These are phyloP conservation scores for Sanghuangporus sanghuang DNA, from an alignment of 1,284 basidiomycete species.

Conservation along the genomic window DNA sequence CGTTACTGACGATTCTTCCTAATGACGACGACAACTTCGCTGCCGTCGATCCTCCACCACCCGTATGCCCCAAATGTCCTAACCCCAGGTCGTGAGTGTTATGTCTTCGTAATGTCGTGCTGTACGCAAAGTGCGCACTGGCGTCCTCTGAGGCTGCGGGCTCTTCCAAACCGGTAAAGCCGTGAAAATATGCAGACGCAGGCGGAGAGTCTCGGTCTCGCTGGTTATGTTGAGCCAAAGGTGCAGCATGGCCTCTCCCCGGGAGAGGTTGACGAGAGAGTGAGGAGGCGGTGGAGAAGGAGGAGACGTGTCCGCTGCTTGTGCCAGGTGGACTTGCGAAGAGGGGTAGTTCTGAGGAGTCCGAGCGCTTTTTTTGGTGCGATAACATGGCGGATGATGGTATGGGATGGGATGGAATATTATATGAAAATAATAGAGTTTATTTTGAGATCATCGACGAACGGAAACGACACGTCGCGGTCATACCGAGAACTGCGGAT, in stretches of 20 bases:
- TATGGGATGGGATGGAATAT: too few species aligned
- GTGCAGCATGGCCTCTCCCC: not conserved
- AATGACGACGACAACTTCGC: slow-evolving; percentile 11
- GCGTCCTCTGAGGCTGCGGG: slow-evolving; percentile 58
- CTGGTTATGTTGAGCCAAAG: not conserved
- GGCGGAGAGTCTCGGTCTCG: slow-evolving; percentile 53
- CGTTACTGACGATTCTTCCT: slow-evolving; percentile 7
- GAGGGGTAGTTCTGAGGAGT: slow-evolving; percentile 6
- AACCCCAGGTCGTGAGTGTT: slow-evolving; percentile 21
- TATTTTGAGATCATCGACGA: not conserved
- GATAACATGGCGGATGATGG: slow-evolving; percentile 8
- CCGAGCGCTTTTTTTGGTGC: slow-evolving; percentile 17
- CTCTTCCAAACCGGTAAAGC: slow-evolving; percentile 38
- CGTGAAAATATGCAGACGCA: slow-evolving; percentile 71
- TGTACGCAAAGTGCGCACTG: slow-evolving; percentile 73
- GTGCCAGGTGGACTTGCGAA: not conserved
- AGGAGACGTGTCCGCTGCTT: slow-evolving; percentile 8
- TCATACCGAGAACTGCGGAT: not conserved
- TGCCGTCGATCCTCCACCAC: slow-evolving; percentile 16
- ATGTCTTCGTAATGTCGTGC: slow-evolving; percentile 72
- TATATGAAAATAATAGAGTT: not conserved
- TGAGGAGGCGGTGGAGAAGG: slow-evolving; percentile 18
- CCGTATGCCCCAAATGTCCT: not conserved
- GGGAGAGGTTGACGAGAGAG: slow-evolving; percentile 14
- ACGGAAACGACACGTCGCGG: not conserved